phyloP scores from a whole-genome alignment of 78 protist genomes.

The Dictyostelium discoideum region DNA sequence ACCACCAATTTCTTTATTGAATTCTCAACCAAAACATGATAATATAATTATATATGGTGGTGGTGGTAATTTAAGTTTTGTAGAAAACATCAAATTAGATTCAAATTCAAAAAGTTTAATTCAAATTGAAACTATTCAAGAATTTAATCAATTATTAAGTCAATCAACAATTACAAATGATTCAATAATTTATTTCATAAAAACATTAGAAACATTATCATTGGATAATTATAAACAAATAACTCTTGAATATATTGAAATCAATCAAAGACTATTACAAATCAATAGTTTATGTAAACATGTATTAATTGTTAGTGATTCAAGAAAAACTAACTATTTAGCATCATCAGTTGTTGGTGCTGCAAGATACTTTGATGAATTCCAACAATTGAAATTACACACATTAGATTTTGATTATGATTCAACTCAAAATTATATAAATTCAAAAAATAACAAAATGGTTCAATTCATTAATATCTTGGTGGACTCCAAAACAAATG shows the following conservation, averaged over 20 bases:
- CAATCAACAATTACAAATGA: background rate
- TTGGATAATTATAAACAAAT: background rate
- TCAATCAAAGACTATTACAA: conserved; percentile 40
- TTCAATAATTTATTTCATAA: background rate
- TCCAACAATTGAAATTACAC: background rate
- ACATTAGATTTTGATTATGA: background rate
- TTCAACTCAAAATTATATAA: background rate
- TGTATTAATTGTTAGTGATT: background rate
- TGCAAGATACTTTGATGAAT: background rate
- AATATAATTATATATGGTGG: background rate
- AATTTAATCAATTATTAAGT: background rate
- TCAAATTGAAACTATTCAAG: background rate
- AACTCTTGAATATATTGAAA: conserved; percentile 23
- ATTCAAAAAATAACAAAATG: background rate
- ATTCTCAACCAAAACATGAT: background rate
- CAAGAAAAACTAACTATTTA: background rate
- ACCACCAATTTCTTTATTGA: background rate
- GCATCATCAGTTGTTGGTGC: background rate
- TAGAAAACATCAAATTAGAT: background rate
- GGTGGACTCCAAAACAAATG: background rate
- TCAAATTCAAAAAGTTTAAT: background rate
- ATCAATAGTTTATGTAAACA: background rate
- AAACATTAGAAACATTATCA: no score
- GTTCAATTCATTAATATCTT: background rate
- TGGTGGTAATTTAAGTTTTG: background rate